phyloP scores from a whole-genome alignment of 2,329 filamentous ascomycete species.

The Zymoseptoria pseudotritici region DNA sequence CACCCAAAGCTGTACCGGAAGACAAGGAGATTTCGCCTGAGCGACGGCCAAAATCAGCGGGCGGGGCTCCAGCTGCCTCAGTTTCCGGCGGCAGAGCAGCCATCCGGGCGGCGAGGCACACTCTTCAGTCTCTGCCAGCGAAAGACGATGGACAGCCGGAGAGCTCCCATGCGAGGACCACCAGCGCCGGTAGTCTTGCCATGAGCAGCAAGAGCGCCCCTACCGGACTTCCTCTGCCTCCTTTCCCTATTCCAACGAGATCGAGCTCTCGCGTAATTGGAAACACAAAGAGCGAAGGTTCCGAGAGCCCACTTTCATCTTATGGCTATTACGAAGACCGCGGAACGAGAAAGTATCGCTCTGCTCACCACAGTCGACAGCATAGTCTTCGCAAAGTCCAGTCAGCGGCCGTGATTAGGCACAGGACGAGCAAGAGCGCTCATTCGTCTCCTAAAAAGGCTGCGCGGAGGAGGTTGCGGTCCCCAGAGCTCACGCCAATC shows the following conservation, averaged over 20 bases:
- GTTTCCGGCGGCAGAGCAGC: constrained; percentile 24
- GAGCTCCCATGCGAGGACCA: constrained; percentile 50
- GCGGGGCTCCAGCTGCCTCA: constrained; percentile 27
- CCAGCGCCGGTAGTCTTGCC: constrained; percentile 51
- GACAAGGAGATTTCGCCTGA: constrained; percentile 30
- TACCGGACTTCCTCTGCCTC: constrained; percentile 46
- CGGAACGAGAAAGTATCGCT: constrained; percentile 12
- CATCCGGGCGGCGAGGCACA: constrained; percentile 11
- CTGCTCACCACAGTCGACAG: constrained; percentile 16
- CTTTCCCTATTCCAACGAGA: constrained; percentile 84
- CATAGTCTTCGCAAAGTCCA: constrained; percentile 68
- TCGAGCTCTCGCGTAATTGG: constrained; percentile 76
- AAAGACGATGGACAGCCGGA: constrained; percentile 13
- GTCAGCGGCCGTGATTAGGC: constrained; percentile 67
- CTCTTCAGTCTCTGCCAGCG: constrained; percentile 16
- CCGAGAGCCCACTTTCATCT: constrained; percentile 62
- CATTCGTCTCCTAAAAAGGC: constrained; percentile 39
- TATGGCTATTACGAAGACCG: constrained; percentile 31
- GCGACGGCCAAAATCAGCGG: constrained; percentile 25
- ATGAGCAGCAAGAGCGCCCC: constrained; percentile 30
- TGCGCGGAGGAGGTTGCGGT: constrained; percentile 21
- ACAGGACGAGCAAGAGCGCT: constrained; percentile 45
- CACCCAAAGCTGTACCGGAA: constrained; percentile 29
- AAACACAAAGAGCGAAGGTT: constrained; percentile 64
- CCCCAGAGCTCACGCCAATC: constrained; percentile 30